A percentile compares a stretch with the other conserved stretches of the same genome.
phyloP scores from a whole-genome alignment of 345 rosid species.

The Lepidium aucheri region DNA sequence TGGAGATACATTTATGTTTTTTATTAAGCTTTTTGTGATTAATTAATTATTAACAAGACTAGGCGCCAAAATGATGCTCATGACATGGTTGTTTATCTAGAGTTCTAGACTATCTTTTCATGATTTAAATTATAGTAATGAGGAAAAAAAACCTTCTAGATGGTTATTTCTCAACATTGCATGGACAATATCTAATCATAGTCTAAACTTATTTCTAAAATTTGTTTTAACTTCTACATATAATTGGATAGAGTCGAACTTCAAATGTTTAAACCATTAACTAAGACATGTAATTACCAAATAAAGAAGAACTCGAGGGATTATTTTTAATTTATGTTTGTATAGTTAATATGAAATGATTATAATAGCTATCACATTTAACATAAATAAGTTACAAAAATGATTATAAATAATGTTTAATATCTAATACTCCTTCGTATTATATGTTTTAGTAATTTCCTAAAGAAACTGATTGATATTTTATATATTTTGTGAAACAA shows the following conservation, averaged over 20 bases:
- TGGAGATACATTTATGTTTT: neutral
- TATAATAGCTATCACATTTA: neutral
- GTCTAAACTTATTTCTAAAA: too few species aligned
- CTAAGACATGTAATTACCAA: too few species aligned
- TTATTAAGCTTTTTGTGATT: neutral
- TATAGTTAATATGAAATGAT: neutral
- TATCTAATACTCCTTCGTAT: neutral
- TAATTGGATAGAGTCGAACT: too few species aligned
- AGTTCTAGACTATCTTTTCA: neutral
- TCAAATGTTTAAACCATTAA: too few species aligned
- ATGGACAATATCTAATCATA: too few species aligned
- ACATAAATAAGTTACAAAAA: neutral
- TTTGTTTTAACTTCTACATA: too few species aligned
- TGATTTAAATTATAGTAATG: neutral
- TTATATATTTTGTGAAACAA: too few species aligned
- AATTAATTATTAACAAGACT: neutral
- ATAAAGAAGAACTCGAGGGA: too few species aligned
- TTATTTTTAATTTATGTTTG: too few species aligned
- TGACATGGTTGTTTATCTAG: neutral
- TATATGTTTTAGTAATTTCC: too few species aligned
- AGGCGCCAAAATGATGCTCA: neutral
- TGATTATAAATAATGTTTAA: neutral
- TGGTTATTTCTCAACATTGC: neutral
- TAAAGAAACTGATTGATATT: too few species aligned
- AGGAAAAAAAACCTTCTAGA: neutral